A percentile compares a stretch with the other conserved stretches of the same genome.
Evolutionary conservation across 345 rosid species (phyloP).

Genomic region (Boechera divaricarpa): DNA sequence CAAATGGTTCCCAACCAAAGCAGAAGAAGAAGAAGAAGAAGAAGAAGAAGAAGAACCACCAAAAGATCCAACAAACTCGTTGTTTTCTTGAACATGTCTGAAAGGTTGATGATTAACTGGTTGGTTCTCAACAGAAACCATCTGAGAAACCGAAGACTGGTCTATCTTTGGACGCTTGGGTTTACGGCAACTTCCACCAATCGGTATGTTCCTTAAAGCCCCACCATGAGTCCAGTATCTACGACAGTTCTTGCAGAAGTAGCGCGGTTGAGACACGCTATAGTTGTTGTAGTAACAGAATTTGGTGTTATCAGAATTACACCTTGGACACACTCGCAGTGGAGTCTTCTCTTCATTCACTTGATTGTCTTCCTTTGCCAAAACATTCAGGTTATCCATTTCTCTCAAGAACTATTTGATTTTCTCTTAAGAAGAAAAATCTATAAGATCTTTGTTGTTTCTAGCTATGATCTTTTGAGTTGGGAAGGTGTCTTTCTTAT

Average conservation of each 20-base stretch:
- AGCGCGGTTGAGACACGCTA: constrained; percentile 34
- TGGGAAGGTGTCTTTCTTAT: constrained; percentile 1
- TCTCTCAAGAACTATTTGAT: constrained; percentile 5
- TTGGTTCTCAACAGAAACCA: constrained; percentile 4
- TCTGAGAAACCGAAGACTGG: constrained; percentile 4
- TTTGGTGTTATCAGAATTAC: constrained; percentile 34
- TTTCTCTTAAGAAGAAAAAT: background rate
- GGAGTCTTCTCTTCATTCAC: constrained; percentile 31
- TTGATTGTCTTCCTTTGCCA: background rate
- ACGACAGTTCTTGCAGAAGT: constrained; percentile 38
- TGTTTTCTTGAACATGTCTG: constrained; percentile 26
- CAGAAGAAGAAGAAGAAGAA: background rate
- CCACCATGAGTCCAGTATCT: constrained; percentile 47
- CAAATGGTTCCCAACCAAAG: background rate
- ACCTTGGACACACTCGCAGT: constrained; percentile 39
- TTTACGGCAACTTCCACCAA: constrained; percentile 36
- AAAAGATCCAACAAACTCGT: constrained; percentile 11
- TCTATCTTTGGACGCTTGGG: constrained; percentile 13
- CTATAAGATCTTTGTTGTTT: background rate
- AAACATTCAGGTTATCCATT: constrained; percentile 5
- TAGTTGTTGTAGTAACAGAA: constrained; percentile 44
- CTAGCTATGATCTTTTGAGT: background rate
- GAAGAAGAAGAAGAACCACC: constrained; percentile 8
- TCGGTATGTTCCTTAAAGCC: constrained; percentile 30
- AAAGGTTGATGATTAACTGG: constrained; percentile 12